Percentiles rank a stretch among this genome's conserved stretches.
Evolutionary conservation across 2,329 filamentous ascomycete genomes (phyloP).

Genomic region (Apiospora koreana): DNA sequence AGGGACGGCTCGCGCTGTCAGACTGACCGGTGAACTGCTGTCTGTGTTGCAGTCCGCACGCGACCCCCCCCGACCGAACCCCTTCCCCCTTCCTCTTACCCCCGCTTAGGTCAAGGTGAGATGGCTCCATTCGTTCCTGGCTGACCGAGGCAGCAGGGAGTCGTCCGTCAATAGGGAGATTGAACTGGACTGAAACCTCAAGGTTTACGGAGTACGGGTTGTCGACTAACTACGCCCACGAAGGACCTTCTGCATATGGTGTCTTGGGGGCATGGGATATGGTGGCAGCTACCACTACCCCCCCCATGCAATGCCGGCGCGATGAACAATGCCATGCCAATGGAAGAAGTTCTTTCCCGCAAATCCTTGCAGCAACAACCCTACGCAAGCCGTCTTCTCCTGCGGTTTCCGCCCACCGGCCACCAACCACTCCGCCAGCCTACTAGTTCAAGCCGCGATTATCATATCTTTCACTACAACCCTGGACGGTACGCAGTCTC

Average conservation of each 20-base stretch:
- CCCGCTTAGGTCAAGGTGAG: not conserved
- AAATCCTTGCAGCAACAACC: not conserved
- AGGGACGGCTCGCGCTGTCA: conserved; percentile 6
- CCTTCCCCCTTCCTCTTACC: not conserved
- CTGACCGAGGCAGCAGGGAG: not conserved
- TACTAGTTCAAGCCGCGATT: not conserved
- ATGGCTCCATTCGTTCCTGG: not conserved
- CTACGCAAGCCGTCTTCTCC: not conserved
- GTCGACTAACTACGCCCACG: not conserved
- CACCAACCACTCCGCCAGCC: not conserved
- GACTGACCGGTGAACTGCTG: conserved; percentile 7
- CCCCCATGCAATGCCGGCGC: conserved; percentile 1
- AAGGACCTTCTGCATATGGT: not conserved
- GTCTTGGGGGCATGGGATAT: not conserved
- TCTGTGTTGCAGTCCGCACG: not conserved
- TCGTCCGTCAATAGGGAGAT: not conserved
- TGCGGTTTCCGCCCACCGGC: not conserved
- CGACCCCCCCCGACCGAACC: not conserved
- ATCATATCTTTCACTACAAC: too few species aligned
- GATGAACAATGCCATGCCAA: not conserved
- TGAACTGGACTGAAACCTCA: not conserved
- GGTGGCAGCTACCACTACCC: not conserved
- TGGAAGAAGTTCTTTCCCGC: not conserved
- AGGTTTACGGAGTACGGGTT: not conserved
- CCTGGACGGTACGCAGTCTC: not conserved